phyloP scores from a whole-genome alignment of 1,284 basidiomycete species.

The Leucoagaricus sp. region DNA sequence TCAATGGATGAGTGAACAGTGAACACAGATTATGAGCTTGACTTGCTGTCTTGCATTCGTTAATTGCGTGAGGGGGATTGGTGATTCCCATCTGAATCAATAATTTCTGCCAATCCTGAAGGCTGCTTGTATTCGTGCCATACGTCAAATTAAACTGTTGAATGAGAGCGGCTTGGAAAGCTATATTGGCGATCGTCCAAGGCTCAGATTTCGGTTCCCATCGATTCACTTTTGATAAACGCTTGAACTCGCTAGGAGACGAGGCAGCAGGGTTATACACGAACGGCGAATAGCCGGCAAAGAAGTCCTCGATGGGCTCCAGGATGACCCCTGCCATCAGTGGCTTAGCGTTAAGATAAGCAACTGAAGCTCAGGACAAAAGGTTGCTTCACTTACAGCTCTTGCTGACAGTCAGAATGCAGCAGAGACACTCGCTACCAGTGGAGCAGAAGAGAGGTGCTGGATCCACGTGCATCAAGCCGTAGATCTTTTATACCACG shows the following conservation, averaged over 20 bases:
- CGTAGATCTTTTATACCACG: too few species aligned
- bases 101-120: constrained; percentile 32
- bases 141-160: constrained; percentile 34
- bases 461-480: too few species aligned
- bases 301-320: constrained; percentile 21
- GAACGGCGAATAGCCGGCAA: constrained; percentile 19
- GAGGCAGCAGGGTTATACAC: constrained; percentile 17
- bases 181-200: constrained; percentile 6
- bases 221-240: constrained; percentile 16
- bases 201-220: constrained; percentile 14
- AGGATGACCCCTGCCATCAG: too few species aligned
- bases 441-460: too few species aligned
- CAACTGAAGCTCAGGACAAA: too few species aligned
- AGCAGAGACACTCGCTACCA: too few species aligned
- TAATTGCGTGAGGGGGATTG: constrained; percentile 17
- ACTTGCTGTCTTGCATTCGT: not conserved
- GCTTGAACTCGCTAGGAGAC: constrained; percentile 24
- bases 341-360: too few species aligned
- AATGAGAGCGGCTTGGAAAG: constrained; percentile 32
- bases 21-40: not conserved
- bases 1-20: constrained; percentile 53
- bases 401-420: too few species aligned
- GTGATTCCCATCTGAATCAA: constrained; percentile 21
- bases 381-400: too few species aligned
- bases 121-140: constrained; percentile 30